Percentiles rank a stretch among this genome's conserved stretches.
phyloP scores from a whole-genome alignment of 495 filamentous ascomycete genomes.

The Penicillium tannophilum region DNA sequence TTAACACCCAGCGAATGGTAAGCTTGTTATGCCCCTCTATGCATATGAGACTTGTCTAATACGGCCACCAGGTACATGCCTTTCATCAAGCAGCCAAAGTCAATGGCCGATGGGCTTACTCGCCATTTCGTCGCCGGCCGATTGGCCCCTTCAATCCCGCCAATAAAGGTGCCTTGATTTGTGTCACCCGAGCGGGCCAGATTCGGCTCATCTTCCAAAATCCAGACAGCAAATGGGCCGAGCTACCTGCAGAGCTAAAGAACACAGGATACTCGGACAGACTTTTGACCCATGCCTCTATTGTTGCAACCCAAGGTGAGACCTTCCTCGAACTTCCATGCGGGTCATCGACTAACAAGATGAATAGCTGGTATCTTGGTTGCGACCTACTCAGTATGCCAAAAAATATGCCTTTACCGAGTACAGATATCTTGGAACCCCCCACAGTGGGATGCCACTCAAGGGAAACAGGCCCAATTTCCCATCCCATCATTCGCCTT shows the following conservation, averaged over 20 bases:
- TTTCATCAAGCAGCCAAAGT: constrained; percentile 54
- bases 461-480: constrained; percentile 40
- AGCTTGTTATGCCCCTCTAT: constrained; percentile 10
- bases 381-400: constrained; percentile 65
- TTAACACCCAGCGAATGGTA: constrained; percentile 63
- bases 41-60: constrained; percentile 10
- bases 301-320: constrained; percentile 71
- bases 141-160: constrained; percentile 68
- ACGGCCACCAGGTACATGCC: constrained; percentile 44
- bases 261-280: constrained; percentile 67
- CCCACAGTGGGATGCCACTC: constrained; percentile 39
- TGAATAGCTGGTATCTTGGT: constrained; percentile 58
- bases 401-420: constrained; percentile 65
- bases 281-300: constrained; percentile 76
- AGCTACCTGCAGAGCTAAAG: constrained; percentile 68
- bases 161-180: constrained; percentile 67
- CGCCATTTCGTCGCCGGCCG: constrained; percentile 48
- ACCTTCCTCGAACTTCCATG: background rate
- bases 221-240: constrained; percentile 64
- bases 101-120: constrained; percentile 55
- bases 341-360: constrained; percentile 3
- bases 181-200: constrained; percentile 67
- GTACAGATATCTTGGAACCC: constrained; percentile 55
- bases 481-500: constrained; percentile 47
- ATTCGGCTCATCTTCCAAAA: constrained; percentile 73